These are phyloP conservation scores for Cytauxzoon felis DNA, from an alignment of 169 alveolate genomes.

Conservation along the genomic window DNA sequence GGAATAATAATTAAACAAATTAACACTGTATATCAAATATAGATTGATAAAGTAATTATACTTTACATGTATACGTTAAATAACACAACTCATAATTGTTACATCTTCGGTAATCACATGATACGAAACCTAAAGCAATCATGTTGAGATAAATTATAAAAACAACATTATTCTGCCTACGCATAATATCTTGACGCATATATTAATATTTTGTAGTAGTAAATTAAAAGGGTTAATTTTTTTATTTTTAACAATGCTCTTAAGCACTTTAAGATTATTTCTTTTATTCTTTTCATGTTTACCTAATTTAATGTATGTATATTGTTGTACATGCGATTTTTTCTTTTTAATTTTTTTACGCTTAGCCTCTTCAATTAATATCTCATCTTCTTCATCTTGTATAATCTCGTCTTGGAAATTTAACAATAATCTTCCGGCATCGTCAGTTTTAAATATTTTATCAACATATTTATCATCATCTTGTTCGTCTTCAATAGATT, in stretches of 20 bases:
- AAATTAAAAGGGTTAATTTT: neutral
- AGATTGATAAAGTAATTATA: no score
- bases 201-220: neutral
- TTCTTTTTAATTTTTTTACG: constrained; percentile 3
- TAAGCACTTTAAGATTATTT: constrained; percentile 43
- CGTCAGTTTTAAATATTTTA: constrained; percentile 47
- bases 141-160: no score
- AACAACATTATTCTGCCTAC: no score
- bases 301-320: constrained; percentile 50
- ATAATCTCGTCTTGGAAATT: constrained; percentile 12
- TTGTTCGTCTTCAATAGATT: constrained; percentile 31
- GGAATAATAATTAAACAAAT: no score
- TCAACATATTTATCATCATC: constrained; percentile 44
- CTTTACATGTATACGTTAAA: no score
- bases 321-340: constrained; percentile 11
- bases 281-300: constrained; percentile 28
- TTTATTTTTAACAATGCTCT: constrained; percentile 29
- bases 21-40: no score
- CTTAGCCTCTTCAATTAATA: neutral
- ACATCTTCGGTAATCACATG: no score
- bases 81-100: no score
- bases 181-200: no score
- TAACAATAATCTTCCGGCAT: constrained; percentile 33
- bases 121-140: no score
- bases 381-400: constrained; percentile 5